phyloP scores from a whole-genome alignment of 2,329 filamentous ascomycete species.

The Fusarium incarnatum region DNA sequence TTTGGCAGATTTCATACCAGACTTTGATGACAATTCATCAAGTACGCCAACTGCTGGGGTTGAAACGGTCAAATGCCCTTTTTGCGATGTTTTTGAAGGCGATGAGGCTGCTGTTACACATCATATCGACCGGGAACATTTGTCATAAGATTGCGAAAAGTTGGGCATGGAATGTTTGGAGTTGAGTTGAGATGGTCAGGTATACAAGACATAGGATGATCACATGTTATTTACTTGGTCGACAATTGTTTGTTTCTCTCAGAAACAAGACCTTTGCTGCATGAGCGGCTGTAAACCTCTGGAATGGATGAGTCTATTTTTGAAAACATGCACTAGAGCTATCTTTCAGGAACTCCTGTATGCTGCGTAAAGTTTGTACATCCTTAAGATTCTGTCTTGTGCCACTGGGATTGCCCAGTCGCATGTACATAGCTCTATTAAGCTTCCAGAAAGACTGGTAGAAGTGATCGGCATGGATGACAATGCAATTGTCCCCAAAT shows the following conservation, averaged over 20 bases:
- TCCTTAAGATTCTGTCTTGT: neutral
- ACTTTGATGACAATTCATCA: slow-evolving; percentile 45
- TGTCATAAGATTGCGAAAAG: slow-evolving; percentile 36
- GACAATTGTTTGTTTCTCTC: neutral
- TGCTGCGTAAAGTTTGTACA: neutral
- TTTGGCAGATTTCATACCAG: slow-evolving; percentile 62
- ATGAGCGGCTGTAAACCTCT: neutral
- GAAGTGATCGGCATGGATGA: neutral
- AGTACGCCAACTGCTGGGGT: neutral
- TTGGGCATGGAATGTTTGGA: neutral
- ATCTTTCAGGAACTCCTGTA: neutral
- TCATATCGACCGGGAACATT: slow-evolving; percentile 65
- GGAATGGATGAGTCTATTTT: neutral
- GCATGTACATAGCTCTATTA: neutral
- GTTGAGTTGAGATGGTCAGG: neutral
- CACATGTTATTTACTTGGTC: neutral
- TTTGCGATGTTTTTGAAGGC: slow-evolving; percentile 74
- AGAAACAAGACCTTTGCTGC: neutral
- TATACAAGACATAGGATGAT: neutral
- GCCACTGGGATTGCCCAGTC: neutral
- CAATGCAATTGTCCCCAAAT: neutral
- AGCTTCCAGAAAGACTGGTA: neutral
- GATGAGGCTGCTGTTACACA: slow-evolving; percentile 75
- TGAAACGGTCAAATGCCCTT: slow-evolving; percentile 64
- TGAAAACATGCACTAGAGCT: neutral